These are phyloP conservation scores for Ceratocystis cubensis DNA, from an alignment of 2,329 filamentous ascomycete species.

Conservation along the genomic window DNA sequence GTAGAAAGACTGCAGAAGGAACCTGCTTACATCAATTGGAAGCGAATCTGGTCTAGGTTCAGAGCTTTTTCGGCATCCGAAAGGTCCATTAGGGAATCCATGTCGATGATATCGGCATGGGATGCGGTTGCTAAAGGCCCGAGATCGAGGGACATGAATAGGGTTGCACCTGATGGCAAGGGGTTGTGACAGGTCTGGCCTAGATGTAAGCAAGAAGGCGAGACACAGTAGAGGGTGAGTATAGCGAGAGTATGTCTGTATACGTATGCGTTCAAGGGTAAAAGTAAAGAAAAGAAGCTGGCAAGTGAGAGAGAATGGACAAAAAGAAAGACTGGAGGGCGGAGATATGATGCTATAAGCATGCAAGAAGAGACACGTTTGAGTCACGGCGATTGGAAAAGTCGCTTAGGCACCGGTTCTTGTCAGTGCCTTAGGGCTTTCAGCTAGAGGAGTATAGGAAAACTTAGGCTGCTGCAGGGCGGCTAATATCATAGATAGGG, in stretches of 20 bases:
- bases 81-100: conserved; percentile 86
- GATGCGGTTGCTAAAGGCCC: not conserved
- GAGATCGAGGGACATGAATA: not conserved
- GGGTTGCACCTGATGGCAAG: not conserved
- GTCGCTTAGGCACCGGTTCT: no score
- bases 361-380: not conserved
- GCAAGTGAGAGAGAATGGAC: no score
- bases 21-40: conserved; percentile 67
- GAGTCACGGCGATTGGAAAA: not conserved
- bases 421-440: no score
- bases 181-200: not conserved
- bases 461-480: no score
- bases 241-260: no score
- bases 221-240: no score
- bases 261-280: no score
- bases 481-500: no score
- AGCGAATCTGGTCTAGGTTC: conserved; percentile 83
- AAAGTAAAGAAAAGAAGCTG: no score
- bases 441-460: no score
- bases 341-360: no score
- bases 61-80: conserved; percentile 73
- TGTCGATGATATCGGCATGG: conserved; percentile 31
- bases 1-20: not conserved
- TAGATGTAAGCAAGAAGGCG: not conserved
- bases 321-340: no score